Evolutionary conservation across 108 stramenopile species (phyloP).

Genomic region (Cyclostephanos invisitatus): DNA sequence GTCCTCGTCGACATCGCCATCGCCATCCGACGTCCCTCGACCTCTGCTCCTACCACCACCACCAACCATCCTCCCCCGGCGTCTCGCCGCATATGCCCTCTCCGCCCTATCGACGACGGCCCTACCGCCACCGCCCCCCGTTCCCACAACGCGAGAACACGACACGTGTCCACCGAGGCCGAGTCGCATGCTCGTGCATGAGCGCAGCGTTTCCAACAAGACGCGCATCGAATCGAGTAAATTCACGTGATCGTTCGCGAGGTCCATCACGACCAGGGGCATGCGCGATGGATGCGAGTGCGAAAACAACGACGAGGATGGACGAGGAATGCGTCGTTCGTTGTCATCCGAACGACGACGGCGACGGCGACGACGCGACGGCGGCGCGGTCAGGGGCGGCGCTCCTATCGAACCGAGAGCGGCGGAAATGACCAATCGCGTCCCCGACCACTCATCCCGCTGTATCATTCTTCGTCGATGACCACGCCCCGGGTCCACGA

Average conservation of each 20-base stretch:
- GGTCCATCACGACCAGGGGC: neutral
- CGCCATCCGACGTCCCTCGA: too few species aligned
- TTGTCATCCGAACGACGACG: neutral
- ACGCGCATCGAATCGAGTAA: neutral
- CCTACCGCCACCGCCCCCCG: conserved; percentile 4
- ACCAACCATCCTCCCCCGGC: neutral
- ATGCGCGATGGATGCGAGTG: neutral
- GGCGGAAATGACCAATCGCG: neutral
- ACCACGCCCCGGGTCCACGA: neutral
- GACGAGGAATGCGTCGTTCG: neutral
- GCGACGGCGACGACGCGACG: neutral
- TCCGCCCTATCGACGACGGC: conserved; percentile 21
- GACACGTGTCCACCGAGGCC: conserved; percentile 1
- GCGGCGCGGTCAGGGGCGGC: neutral
- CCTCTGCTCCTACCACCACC: too few species aligned
- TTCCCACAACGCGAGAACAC: neutral
- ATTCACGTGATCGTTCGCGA: neutral
- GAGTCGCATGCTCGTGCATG: neutral
- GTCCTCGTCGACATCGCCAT: too few species aligned
- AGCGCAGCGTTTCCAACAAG: neutral
- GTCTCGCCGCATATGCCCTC: conserved; percentile 24
- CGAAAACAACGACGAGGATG: neutral
- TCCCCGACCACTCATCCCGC: too few species aligned
- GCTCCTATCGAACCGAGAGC: conserved; percentile 9
- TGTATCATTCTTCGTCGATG: neutral